Evolutionary conservation across 306 rosid species (phyloP), one percentile per base, ranked within the genome.

Genomic region (Geum urbanum): DNA sequence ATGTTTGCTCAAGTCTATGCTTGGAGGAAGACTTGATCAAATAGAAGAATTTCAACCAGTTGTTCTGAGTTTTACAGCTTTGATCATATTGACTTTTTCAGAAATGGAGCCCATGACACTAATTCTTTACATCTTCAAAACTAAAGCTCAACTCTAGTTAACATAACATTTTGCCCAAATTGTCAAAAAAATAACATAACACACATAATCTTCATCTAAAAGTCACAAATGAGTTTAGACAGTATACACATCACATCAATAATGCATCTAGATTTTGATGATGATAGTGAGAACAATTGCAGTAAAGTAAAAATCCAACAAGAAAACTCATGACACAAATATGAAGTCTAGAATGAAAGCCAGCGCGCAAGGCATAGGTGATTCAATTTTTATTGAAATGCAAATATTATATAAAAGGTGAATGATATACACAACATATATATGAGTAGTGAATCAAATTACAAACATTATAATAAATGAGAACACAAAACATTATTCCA

Each of bases 21-120:
- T 10, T 55, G 35, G 48, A 35, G 8, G 43, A 41, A 40, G 63
- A 27, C 19, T 37, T 19, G 37, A 15, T 24, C 35, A 50, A 19
- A 56, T 44, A 43, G 39, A 55, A 77, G 22, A 49, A 19, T 72
- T 52, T 37, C 74, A 74, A 5, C 37, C 5, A 40, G 41, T 71
- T 37, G 9, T 78, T 66, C 16, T 19, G 43, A 24, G n/a, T 78
- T 5, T 53, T 74, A 46, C 43, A 43, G 51, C 50, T 35, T 54
- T 65, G 39, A 20, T 76, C 61, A 66, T 22, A 49, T 18, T 49
- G 9, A 57, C 35, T 19, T 44, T 22, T 58, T 27, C 65, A 47
- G 19, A 80, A 58, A 83, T 85, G 91, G 85, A 72, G 72, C 51
- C 80, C 24, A 72, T 63, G 64, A 56, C 44, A 16, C 58, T 72